These are phyloP conservation scores for Citrus reticulata DNA, from an alignment of 345 rosid species.

Conservation along the genomic window DNA sequence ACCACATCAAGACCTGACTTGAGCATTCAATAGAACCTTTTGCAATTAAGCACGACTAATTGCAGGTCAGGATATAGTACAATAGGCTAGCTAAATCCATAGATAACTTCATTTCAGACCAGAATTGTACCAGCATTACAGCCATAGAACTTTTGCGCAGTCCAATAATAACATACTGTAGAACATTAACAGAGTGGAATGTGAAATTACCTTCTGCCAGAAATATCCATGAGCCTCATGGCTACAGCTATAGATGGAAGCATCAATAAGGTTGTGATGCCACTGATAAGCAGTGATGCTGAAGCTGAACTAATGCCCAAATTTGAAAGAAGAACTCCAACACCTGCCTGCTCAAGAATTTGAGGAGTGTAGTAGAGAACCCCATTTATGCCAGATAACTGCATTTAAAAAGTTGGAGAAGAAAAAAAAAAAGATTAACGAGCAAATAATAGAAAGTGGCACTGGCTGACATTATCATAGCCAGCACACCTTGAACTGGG, in stretches of 20 bases:
- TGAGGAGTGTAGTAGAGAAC: slow-evolving; percentile 97
- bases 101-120: neutral
- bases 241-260: slow-evolving; percentile 93
- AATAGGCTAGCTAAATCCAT: neutral
- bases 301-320: slow-evolving; percentile 72
- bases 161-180: neutral
- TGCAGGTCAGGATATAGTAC: neutral
- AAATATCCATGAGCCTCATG: slow-evolving; percentile 90
- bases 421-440: neutral
- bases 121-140: neutral
- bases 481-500: neutral
- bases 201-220: slow-evolving; percentile 79
- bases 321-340: slow-evolving; percentile 77
- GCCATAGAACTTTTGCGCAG: neutral
- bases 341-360: slow-evolving; percentile 96
- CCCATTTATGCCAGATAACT: slow-evolving; percentile 98
- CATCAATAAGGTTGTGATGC: slow-evolving; percentile 84
- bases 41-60: neutral
- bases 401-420: slow-evolving; percentile 14
- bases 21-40: neutral
- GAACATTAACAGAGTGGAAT: neutral
- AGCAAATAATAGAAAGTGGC: neutral
- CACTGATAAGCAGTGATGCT: slow-evolving; percentile 79
- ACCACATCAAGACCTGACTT: neutral
- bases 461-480: neutral